phyloP scores from a whole-genome alignment of 176 grass and related monocot species.

The Eleusine indica region DNA sequence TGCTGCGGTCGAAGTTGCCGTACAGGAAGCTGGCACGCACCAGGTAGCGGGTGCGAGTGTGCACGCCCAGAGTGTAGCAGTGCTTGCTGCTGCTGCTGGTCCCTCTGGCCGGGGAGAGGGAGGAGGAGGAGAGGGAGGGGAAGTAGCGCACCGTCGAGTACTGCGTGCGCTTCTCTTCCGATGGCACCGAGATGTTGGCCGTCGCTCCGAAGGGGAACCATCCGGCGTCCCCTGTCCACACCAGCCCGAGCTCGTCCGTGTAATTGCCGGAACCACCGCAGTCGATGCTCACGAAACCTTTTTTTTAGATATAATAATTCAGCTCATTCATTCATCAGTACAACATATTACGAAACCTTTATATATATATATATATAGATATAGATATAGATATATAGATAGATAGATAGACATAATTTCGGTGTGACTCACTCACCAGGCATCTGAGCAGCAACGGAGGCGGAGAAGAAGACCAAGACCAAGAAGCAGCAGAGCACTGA shows the following conservation, averaged over 20 bases:
- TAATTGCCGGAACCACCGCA: constrained; percentile 58
- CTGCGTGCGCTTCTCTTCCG: constrained; percentile 45
- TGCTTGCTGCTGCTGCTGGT: constrained; percentile 38
- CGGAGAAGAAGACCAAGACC: background rate
- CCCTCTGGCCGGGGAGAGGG: background rate
- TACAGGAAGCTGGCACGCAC: constrained; percentile 70
- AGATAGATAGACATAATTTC: no score
- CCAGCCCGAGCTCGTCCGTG: constrained; percentile 66
- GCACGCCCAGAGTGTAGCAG: constrained; percentile 66
- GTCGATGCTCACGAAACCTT: constrained; percentile 75
- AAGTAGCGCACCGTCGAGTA: constrained; percentile 64
- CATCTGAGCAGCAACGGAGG: constrained; percentile 43
- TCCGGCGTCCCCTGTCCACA: constrained; percentile 56
- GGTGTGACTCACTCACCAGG: constrained; percentile 36
- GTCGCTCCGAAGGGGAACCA: constrained; percentile 43
- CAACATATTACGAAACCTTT: no score
- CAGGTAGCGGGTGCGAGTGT: constrained; percentile 60
- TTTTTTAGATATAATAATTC: no score
- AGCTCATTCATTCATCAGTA: no score
- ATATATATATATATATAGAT: no score
- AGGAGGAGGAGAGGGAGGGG: constrained; percentile 27
- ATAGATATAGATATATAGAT: no score
- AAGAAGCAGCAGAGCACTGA: background rate
- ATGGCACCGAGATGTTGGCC: constrained; percentile 42
- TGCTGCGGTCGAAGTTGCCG: constrained; percentile 76